Conservation (phyloP, 2,329 filamentous ascomycete genomes). For the Penicillium expansum region DNA sequence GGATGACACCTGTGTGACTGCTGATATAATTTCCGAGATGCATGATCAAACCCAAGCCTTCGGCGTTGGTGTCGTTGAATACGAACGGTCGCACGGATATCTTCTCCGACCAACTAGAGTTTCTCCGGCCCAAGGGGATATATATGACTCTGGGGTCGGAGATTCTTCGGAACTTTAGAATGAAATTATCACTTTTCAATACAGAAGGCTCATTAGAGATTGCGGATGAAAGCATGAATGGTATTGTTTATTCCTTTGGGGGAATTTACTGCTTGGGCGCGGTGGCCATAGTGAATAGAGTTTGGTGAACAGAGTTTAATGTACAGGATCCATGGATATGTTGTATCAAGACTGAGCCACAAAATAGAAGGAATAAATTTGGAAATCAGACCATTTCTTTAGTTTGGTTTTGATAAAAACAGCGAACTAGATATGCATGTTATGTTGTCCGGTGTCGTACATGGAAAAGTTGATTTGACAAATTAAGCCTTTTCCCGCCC, state of each 20-base stretch:
- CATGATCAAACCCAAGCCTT: conserved; percentile 66
- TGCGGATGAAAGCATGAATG: neutral
- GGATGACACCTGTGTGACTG: conserved; percentile 83
- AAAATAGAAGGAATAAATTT: neutral
- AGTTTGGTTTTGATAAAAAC: too few species aligned
- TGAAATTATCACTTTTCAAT: neutral
- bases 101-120: conserved; percentile 39
- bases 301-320: neutral
- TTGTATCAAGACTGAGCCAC: neutral
- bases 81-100: conserved; percentile 56
- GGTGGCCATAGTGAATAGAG: neutral
- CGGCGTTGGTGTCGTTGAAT: conserved; percentile 69
- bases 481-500: too few species aligned
- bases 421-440: too few species aligned
- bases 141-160: neutral
- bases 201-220: neutral
- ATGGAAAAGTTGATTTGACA: too few species aligned
- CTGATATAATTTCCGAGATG: conserved; percentile 77
- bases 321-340: neutral
- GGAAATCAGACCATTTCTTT: too few species aligned
- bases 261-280: too few species aligned
- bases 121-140: too few species aligned
- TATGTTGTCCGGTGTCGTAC: too few species aligned
- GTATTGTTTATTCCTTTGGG: neutral
- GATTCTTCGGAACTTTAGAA: neutral